phyloP scores from a whole-genome alignment of 495 filamentous ascomycete species.

The Podospora australis region DNA sequence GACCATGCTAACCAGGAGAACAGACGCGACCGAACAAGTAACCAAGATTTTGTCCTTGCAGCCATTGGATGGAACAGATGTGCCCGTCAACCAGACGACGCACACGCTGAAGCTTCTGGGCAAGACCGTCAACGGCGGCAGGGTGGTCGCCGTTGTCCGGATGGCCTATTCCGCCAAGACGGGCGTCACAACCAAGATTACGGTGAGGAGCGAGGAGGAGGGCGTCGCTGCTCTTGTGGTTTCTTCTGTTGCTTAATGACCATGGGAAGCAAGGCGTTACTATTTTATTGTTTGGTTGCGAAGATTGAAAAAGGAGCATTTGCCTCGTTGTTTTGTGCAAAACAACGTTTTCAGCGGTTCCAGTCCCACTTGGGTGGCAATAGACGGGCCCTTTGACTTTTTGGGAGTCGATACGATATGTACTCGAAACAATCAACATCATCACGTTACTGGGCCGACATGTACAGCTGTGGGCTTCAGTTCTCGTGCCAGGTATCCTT shows the following conservation, averaged over 20 bases:
- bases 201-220: conserved; percentile 84
- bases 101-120: conserved; percentile 94
- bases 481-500: no score
- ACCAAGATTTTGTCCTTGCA: conserved; percentile 81
- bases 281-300: background rate
- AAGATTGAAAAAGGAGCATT: conserved; percentile 11
- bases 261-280: conserved; percentile 21
- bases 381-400: no score
- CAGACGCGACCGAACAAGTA: conserved; percentile 92
- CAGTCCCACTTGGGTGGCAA: no score
- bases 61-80: conserved; percentile 87
- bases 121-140: conserved; percentile 87
- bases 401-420: no score
- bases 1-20: conserved; percentile 33
- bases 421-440: no score
- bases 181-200: conserved; percentile 91
- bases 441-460: no score
- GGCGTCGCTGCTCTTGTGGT: conserved; percentile 80
- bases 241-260: conserved; percentile 69
- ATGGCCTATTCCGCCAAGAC: conserved; percentile 92
- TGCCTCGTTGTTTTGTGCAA: conserved; percentile 6
- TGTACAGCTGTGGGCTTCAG: no score
- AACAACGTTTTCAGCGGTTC: background rate
- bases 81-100: conserved; percentile 78
- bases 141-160: conserved; percentile 77